Conservation (phyloP, 306 rosid species). For the Fagus sylvatica region DNA sequence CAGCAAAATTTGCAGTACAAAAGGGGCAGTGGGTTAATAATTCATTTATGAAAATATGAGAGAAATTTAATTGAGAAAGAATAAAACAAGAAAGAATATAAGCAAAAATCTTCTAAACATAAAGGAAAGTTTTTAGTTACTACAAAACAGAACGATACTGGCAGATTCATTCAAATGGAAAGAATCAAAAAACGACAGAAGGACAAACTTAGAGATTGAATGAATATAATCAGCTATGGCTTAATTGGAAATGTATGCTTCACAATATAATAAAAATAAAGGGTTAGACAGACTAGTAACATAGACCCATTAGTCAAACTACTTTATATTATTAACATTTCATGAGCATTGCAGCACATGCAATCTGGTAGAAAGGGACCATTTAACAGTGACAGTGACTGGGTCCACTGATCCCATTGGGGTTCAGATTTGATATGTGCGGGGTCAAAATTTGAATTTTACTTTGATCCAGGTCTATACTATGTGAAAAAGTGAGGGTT, state of each 20-base stretch:
- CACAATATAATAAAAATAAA: neutral
- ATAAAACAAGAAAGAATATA: neutral
- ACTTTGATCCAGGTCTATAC: neutral
- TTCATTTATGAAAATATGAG: neutral
- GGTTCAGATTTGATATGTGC: neutral
- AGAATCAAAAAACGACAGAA: neutral
- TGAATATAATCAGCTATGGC: neutral
- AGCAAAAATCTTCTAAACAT: neutral
- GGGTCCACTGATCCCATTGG: neutral
- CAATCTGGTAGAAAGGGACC: neutral
- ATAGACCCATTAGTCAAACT: neutral
- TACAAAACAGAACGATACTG: neutral
- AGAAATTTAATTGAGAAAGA: constrained; percentile 2
- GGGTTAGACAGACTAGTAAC: too few species aligned
- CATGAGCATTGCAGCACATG: neutral
- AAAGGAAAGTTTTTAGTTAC: neutral
- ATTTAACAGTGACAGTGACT: neutral
- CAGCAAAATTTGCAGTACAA: constrained; percentile 1
- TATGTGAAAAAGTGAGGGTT: neutral
- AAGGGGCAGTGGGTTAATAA: neutral
- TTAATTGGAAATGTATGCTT: neutral
- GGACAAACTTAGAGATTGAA: neutral
- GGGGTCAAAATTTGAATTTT: neutral
- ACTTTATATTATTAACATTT: neutral
- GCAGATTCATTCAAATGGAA: neutral